Conservation (phyloP, 345 rosid species). For the Hibiscus tridactylites region DNA sequence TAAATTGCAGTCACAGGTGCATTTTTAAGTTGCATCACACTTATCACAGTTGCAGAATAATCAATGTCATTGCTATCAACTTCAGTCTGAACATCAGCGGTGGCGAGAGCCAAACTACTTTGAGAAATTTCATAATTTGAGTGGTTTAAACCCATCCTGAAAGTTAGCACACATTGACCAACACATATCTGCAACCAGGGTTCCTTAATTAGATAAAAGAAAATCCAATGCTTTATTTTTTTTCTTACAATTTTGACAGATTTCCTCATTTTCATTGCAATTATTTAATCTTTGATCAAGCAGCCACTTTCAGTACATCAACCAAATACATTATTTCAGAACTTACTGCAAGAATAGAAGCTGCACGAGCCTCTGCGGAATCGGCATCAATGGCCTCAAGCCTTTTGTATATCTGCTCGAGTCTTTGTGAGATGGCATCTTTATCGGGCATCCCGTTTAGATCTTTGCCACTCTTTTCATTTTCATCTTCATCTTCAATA, state of each 20-base stretch:
- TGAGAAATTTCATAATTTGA: background rate
- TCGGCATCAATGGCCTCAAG: conserved; percentile 88
- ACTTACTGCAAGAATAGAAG: conserved; percentile 93
- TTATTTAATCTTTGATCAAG: conserved; percentile 1
- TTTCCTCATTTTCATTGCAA: background rate
- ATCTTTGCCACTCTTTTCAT: conserved; percentile 36
- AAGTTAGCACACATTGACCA: background rate
- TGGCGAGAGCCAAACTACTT: background rate
- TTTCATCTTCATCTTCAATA: conserved; percentile 34
- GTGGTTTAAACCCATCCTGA: background rate
- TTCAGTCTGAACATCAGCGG: background rate
- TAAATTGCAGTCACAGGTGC: background rate
- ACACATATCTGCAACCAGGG: background rate
- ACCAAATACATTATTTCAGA: background rate
- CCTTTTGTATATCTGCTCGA: conserved; percentile 87
- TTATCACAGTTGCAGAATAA: background rate
- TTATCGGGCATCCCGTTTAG: conserved; percentile 41
- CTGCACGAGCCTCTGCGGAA: conserved; percentile 94
- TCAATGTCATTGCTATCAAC: background rate
- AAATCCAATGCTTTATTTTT: background rate
- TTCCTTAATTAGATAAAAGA: background rate
- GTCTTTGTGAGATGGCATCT: conserved; percentile 61
- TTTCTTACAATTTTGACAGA: background rate
- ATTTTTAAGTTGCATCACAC: background rate
- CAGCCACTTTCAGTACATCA: conserved; percentile 1